These are phyloP conservation scores for Cyamopsis tetragonoloba DNA, from an alignment of 306 rosid species.

Conservation along the genomic window DNA sequence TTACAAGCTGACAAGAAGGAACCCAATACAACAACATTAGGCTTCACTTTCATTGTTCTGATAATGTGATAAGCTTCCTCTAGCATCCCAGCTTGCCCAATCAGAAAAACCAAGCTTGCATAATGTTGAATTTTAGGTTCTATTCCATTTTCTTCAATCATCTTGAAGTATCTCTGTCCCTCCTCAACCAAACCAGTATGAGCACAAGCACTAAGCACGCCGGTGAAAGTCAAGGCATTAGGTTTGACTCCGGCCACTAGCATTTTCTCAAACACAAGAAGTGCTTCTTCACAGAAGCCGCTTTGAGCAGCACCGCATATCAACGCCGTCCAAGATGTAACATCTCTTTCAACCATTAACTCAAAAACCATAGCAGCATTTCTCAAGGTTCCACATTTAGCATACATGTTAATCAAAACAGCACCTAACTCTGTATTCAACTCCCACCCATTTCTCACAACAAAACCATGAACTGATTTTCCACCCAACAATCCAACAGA, in stretches of 20 bases:
- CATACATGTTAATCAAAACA: constrained; percentile 56
- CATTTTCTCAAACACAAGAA: constrained; percentile 51
- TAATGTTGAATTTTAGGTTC: constrained; percentile 55
- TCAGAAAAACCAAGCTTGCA: constrained; percentile 57
- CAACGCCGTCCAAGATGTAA: constrained; percentile 52
- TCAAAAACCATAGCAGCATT: constrained; percentile 45
- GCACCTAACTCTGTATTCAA: constrained; percentile 50
- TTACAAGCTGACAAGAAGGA: constrained; percentile 58
- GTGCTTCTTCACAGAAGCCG: constrained; percentile 43
- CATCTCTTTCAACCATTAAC: constrained; percentile 40
- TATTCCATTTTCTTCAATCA: constrained; percentile 52
- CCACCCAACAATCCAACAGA: constrained; percentile 47
- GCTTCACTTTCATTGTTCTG: constrained; percentile 44
- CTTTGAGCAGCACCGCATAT: constrained; percentile 49
- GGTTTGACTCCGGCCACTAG: constrained; percentile 40
- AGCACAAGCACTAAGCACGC: constrained; percentile 59
- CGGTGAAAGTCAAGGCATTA: constrained; percentile 58
- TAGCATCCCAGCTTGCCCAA: constrained; percentile 52
- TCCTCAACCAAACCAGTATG: constrained; percentile 45
- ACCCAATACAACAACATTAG: constrained; percentile 47
- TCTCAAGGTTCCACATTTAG: constrained; percentile 49
- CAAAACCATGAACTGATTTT: constrained; percentile 62
- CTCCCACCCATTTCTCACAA: constrained; percentile 50
- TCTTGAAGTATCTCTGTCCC: constrained; percentile 48
- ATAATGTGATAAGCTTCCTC: constrained; percentile 58